Evolutionary conservation across 2,329 filamentous ascomycete species (phyloP), one percentile per base, ranked within the genome.

Genomic region (Calonectria hongkongensis): DNA sequence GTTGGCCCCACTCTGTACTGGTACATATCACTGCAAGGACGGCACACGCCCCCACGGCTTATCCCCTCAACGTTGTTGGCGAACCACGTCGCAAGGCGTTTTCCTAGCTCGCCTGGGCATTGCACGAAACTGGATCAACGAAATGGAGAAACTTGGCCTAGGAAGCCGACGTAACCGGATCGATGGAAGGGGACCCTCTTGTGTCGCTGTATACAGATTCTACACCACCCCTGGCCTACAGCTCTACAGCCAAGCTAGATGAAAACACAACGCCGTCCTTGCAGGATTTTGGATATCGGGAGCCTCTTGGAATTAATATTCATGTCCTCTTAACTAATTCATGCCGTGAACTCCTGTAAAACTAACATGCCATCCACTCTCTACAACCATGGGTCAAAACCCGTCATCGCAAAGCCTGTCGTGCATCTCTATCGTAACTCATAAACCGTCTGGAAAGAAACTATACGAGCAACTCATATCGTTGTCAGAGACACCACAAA

Each of bases 11-110:
- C 36, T 25, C n/a, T 27, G 58, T 63, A 63, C 39, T 63, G 58
- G 39, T 63, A 63, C 58, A 30, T 45, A 5, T 10, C n/a, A 25
- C n/a, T 15, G 21, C 33, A n/a, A n/a, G 4, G 16, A 48, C 21
- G 16, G 30, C 48, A 56, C 60, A 47, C 41, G 13, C 45, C 45
- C 39, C 60, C 30, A 28, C 43, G 43, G 3, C 30, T 47, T 39
- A 43, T 28, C n/a, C 9, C 47, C 64, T 51, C 48, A 28, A 21
- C 15, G 10, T n/a, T 30, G 51, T 56, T 39, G 13, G 54, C 54
- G 39, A 45, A 66, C 65, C 51, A 68, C 41, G 27, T 68, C 41
- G 41, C 51, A 68, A 68, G 65, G 65, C 65, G 41, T 68, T 63
- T 63, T 63, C 58, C 12, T 30, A 15, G 39, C 41, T 39, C 25